These are phyloP conservation scores for Peniophora sp. DNA, from an alignment of 1,284 basidiomycete species.

Conservation along the genomic window DNA sequence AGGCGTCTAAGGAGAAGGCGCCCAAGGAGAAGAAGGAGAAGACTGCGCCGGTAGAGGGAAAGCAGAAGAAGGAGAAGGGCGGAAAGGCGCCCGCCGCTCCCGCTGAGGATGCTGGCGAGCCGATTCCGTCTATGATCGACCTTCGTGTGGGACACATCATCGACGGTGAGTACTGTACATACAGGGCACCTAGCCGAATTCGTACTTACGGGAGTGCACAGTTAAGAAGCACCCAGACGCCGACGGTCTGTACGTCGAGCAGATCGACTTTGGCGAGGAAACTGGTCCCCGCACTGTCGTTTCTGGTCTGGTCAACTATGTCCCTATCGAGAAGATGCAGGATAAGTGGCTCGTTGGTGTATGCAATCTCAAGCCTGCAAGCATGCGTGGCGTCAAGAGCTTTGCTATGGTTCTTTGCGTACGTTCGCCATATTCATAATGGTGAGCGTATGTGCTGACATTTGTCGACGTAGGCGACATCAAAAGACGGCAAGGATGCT, in stretches of 20 bases:
- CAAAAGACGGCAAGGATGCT: slow-evolving; percentile 81
- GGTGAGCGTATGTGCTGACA: not conserved
- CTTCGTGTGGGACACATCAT: slow-evolving; percentile 86
- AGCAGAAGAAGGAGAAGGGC: slow-evolving; percentile 28
- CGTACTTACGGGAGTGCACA: slow-evolving; percentile 22
- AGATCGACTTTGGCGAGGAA: slow-evolving; percentile 94
- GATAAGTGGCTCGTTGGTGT: slow-evolving; percentile 83
- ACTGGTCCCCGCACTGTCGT: slow-evolving; percentile 90
- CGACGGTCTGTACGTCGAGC: slow-evolving; percentile 88
- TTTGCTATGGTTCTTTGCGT: slow-evolving; percentile 95
- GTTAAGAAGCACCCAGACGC: slow-evolving; percentile 94
- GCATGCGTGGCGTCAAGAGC: slow-evolving; percentile 93
- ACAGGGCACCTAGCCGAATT: not conserved
- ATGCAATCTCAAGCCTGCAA: slow-evolving; percentile 94
- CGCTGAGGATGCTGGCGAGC: slow-evolving; percentile 64
- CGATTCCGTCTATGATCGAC: slow-evolving; percentile 90
- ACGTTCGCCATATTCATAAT: slow-evolving; percentile 19
- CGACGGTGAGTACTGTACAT: slow-evolving; percentile 53
- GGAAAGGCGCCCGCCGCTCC: slow-evolving; percentile 30
- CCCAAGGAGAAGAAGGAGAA: slow-evolving; percentile 41
- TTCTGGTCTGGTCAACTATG: slow-evolving; percentile 91
- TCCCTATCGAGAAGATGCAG: slow-evolving; percentile 89
- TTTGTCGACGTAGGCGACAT: slow-evolving; percentile 56
- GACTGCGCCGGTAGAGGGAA: slow-evolving; percentile 24
- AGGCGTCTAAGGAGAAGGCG: slow-evolving; percentile 30